Evolutionary conservation across 805 yeast species (phyloP).

Genomic region (Lipomyces spencermartinsiae): DNA sequence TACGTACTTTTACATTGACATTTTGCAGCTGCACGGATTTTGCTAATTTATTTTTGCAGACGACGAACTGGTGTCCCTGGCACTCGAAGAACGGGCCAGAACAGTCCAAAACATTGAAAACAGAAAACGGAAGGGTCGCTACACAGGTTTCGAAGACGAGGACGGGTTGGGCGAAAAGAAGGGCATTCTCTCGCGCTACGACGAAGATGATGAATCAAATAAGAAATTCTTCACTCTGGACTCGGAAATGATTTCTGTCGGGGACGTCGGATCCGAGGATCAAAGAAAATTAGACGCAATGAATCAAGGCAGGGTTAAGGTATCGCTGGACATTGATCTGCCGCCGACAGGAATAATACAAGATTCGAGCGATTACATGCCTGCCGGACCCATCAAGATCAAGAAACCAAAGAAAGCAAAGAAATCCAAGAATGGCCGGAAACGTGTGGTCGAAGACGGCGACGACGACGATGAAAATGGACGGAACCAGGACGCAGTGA

Average conservation of each 20-base stretch:
- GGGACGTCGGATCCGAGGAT: slow-evolving; percentile 1
- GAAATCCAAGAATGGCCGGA: slow-evolving; percentile 49
- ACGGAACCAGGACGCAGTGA: slow-evolving; percentile 46
- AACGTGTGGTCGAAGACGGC: slow-evolving; percentile 40
- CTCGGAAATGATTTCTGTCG: slow-evolving; percentile 25
- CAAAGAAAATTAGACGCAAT: slow-evolving; percentile 25
- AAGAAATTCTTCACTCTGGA: slow-evolving; percentile 34
- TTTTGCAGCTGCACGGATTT: slow-evolving; percentile 34
- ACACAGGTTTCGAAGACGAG: slow-evolving; percentile 40
- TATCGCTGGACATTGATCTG: slow-evolving; percentile 40
- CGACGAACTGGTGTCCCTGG: slow-evolving; percentile 52
- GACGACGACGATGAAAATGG: slow-evolving; percentile 46
- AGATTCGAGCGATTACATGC: slow-evolving; percentile 44
- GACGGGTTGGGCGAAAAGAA: slow-evolving; percentile 39
- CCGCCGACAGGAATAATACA: slow-evolving; percentile 31
- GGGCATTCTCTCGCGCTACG: slow-evolving; percentile 35
- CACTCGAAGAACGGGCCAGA: slow-evolving; percentile 46
- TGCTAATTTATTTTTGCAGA: slow-evolving; percentile 39
- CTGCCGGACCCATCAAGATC: slow-evolving; percentile 47
- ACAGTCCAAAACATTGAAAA: slow-evolving; percentile 41
- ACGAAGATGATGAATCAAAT: slow-evolving; percentile 42
- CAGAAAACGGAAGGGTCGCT: slow-evolving; percentile 26
- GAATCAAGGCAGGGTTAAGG: slow-evolving; percentile 34
- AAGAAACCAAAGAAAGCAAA: slow-evolving; percentile 54
- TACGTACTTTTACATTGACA: slow-evolving; percentile 42